Evolutionary conservation across 2,329 filamentous ascomycete genomes (phyloP), one percentile per base, ranked within the genome.

Genomic region (Calonectria multiphialidica): DNA sequence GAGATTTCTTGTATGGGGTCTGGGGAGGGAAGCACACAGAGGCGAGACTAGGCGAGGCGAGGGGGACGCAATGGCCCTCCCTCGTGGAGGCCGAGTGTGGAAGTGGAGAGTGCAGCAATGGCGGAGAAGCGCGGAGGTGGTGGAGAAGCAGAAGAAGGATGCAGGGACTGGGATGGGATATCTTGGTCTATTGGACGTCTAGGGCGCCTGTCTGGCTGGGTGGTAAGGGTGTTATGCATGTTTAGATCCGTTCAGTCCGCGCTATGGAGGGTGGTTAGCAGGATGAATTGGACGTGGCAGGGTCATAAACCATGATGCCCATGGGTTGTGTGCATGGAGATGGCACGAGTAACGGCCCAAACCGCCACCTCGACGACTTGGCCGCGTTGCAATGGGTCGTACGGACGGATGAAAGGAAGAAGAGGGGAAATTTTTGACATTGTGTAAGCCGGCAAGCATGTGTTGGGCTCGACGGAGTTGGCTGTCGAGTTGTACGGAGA

Each of bases 41-140:
- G 68, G 53, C 62, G 67, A 71, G 69, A 44, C 71, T 42, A 66
- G 55, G 55, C 55, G 55, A 55, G 68, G 71, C 66, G 73, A 65
- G 68, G 68, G 49, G 47, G 66, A 67, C 47, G 59, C 61, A 70
- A 70, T 68, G 69, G 44, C 67, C 47, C 44, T 66, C 57, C 25
- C 57, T 65, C 62, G 72, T 72, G 69, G 66, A 74, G 68, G 69
- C 67, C 42, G 62, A 50, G 62, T 61, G 62, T 61, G 33, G 40
- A 30, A 55, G 65, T 71, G 65, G 67, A 74, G 67, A 71, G 42
- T 4, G 57, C 9, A 72, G 68, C 57, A 23, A 42, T 28, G 57
- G 47, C 53, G 53, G 64, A 72, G 49, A 74, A 73, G 76, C 67
- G 74, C 75, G 75, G 75, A 77, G 76, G 74, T 68, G 49, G 63